Evolutionary conservation across 106 monocot genomes (phyloP).

Genomic region (Dendrobium huoshanense): DNA sequence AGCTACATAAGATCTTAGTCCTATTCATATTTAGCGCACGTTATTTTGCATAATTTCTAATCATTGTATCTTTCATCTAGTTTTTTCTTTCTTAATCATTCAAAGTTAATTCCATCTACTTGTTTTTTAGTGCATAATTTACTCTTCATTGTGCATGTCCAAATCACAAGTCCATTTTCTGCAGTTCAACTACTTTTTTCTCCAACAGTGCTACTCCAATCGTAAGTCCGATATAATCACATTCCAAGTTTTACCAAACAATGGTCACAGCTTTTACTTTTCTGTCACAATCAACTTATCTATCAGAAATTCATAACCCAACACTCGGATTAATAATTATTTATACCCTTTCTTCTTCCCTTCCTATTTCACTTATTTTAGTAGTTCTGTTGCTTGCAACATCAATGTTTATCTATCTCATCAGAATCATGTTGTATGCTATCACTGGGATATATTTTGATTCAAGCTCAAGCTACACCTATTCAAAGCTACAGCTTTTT

Average conservation of each 20-base stretch:
- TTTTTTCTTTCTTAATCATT: background rate
- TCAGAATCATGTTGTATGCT: background rate
- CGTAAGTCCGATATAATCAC: background rate
- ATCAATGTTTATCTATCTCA: background rate
- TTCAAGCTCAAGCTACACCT: background rate
- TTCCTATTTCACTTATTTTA: background rate
- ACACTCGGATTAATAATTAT: background rate
- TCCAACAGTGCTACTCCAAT: background rate
- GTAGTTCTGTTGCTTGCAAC: background rate
- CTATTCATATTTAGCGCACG: background rate
- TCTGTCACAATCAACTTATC: background rate
- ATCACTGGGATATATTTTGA: background rate
- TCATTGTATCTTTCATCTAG: background rate
- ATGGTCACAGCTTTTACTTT: background rate
- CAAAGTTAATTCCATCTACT: background rate
- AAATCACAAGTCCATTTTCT: background rate
- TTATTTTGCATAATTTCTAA: background rate
- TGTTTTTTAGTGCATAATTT: background rate
- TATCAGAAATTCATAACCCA: background rate
- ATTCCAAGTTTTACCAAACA: background rate
- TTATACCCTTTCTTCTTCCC: background rate
- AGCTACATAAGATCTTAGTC: background rate
- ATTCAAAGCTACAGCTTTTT: background rate
- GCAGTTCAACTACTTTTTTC: background rate
- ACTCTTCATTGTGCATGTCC: background rate